Percentiles rank a stretch among this genome's conserved stretches.
Conservation (phyloP, 2,329 filamentous ascomycete genomes). For the Lecanoromycetidae sp. region DNA sequence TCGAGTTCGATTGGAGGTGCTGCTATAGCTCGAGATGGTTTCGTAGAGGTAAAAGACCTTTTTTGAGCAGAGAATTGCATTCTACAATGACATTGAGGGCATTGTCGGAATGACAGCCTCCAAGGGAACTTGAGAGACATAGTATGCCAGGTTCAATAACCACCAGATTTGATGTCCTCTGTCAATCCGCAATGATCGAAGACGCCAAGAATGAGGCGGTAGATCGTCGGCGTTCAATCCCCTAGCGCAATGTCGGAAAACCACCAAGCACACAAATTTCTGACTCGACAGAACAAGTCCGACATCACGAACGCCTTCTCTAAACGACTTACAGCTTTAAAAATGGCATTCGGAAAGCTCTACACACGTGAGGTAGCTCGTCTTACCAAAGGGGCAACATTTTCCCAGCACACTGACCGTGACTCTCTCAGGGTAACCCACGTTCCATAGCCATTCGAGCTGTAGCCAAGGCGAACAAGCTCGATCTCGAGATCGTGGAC, state of each 20-base stretch:
- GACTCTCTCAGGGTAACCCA: constrained; percentile 58
- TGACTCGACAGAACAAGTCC: background rate
- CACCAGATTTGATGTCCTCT: too few relatives aligned
- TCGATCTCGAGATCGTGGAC: constrained; percentile 77
- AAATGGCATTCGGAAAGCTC: constrained; percentile 93
- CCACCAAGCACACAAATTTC: background rate
- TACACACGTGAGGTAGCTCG: constrained; percentile 67
- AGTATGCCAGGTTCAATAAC: too few relatives aligned
- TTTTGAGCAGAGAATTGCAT: background rate
- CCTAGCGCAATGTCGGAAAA: too few relatives aligned
- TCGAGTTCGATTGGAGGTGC: constrained; percentile 35
- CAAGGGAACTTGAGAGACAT: constrained; percentile 16
- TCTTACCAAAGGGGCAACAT: constrained; percentile 6
- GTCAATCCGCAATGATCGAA: too few relatives aligned
- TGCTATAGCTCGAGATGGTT: constrained; percentile 24
- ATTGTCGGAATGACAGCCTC: background rate
- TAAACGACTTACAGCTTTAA: background rate
- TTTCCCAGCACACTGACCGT: constrained; percentile 19
- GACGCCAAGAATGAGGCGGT: too few relatives aligned
- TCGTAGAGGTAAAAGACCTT: background rate
- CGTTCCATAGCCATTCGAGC: constrained; percentile 80
- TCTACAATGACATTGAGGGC: constrained; percentile 3
- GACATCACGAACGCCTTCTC: background rate
- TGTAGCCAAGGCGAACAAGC: constrained; percentile 92
- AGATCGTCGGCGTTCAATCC: too few relatives aligned